These are phyloP conservation scores for Termitomyces sp. DNA, from an alignment of 768 basidiomycete genomes.

Conservation along the genomic window DNA sequence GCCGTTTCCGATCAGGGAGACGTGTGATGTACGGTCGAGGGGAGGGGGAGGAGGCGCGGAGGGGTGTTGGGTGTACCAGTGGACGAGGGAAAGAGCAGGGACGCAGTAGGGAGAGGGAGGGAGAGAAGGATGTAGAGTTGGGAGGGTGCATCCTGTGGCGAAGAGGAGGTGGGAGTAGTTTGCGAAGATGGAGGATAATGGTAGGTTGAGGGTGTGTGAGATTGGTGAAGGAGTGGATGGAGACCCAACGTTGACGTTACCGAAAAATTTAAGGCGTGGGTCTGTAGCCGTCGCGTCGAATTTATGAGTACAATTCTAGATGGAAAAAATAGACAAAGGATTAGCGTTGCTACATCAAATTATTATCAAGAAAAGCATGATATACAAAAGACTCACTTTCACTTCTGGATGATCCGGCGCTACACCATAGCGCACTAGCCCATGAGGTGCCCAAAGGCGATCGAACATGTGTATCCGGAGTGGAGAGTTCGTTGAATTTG, in stretches of 20 bases:
- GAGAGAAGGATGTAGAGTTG: slow-evolving; percentile 53
- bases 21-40: slow-evolving; percentile 62
- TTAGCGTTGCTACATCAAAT: background rate
- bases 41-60: slow-evolving; percentile 56
- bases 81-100: slow-evolving; percentile 81
- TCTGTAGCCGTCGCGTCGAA: slow-evolving; percentile 84
- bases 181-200: slow-evolving; percentile 54
- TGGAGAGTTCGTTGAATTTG: slow-evolving; percentile 3
- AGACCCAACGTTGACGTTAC: slow-evolving; percentile 70
- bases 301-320: slow-evolving; percentile 93
- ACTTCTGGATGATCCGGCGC: slow-evolving; percentile 99
- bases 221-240: slow-evolving; percentile 30
- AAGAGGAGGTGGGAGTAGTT: slow-evolving; percentile 87
- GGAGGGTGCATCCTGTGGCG: slow-evolving; percentile 78
- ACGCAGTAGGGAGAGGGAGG: slow-evolving; percentile 48
- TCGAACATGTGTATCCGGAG: slow-evolving; percentile 85
- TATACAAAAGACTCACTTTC: slow-evolving; percentile 50
- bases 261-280: slow-evolving; percentile 83
- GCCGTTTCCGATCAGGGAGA: slow-evolving; percentile 89
- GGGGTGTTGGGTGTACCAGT: slow-evolving; percentile 97
- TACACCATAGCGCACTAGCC: slow-evolving; percentile 92
- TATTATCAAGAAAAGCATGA: background rate
- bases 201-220: slow-evolving; percentile 50
- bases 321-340: background rate
- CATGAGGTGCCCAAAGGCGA: slow-evolving; percentile 90